phyloP scores from a whole-genome alignment of 371 early-diverging fungal species.

The Smittium mucronatum region DNA sequence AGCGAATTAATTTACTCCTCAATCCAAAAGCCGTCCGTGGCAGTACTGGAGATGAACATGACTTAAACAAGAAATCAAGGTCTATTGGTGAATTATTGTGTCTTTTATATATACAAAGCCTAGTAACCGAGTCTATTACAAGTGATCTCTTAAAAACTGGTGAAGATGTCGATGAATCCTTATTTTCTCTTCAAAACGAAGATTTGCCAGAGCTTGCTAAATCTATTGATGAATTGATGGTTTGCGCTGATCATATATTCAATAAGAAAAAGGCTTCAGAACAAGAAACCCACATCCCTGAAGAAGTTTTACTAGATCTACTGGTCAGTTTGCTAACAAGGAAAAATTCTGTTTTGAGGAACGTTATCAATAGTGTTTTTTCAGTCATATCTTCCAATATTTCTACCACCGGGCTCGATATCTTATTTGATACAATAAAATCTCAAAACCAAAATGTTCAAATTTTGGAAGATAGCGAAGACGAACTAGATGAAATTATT shows the following conservation, averaged over 20 bases:
- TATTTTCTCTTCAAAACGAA: neutral
- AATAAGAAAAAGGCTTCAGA: conserved; percentile 3
- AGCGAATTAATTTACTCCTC: neutral
- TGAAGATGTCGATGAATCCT: neutral
- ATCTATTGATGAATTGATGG: conserved; percentile 6
- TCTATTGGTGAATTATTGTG: conserved; percentile 4
- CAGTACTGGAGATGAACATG: neutral
- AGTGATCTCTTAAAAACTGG: neutral
- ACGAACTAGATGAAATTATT: neutral
- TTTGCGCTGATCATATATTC: conserved; percentile 6
- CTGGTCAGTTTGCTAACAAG: conserved; percentile 75
- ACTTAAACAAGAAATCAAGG: neutral
- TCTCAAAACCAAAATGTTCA: conserved; percentile 15
- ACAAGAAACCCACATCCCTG: conserved; percentile 50
- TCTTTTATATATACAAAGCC: neutral
- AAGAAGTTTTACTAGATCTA: conserved; percentile 84
- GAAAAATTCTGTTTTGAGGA: conserved; percentile 60
- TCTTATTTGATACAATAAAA: conserved; percentile 58
- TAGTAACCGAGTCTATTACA: neutral
- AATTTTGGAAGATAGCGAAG: neutral
- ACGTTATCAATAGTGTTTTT: conserved; percentile 70
- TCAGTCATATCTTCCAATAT: conserved; percentile 58
- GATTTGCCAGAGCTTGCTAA: neutral
- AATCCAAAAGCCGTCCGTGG: neutral
- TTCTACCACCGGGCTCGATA: conserved; percentile 57